A percentile compares a stretch with the other conserved stretches of the same genome.
Conservation (phyloP, 108 stramenopile genomes). For the Cylindrotheca closterium region DNA sequence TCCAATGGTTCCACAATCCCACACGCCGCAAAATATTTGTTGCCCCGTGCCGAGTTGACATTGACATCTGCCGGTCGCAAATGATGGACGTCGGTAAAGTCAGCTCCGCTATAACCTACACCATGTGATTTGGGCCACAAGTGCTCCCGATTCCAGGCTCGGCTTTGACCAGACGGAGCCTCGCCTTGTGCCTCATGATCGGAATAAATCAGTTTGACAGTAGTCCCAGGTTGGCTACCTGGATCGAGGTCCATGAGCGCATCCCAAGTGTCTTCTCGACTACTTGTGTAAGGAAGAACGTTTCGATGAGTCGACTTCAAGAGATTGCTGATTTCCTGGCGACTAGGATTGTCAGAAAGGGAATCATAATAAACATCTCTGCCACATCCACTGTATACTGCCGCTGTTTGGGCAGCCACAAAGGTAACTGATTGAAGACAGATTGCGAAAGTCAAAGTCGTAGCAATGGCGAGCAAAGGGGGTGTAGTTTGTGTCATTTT, state of each 20-base stretch:
- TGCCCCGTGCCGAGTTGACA: conserved; percentile 62
- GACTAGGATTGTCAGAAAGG: neutral
- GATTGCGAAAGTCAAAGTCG: no score
- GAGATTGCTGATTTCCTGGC: neutral
- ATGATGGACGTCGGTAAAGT: conserved; percentile 69
- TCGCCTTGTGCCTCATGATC: conserved; percentile 19
- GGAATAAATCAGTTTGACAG: conserved; percentile 50
- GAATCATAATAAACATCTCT: neutral
- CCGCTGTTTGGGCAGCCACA: no score
- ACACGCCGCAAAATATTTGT: conserved; percentile 53
- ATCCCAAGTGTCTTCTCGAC: conserved; percentile 57
- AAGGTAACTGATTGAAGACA: no score
- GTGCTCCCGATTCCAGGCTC: conserved; percentile 84
- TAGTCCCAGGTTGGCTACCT: conserved; percentile 17
- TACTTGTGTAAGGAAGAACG: conserved; percentile 52
- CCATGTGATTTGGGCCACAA: conserved; percentile 61
- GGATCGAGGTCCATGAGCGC: conserved; percentile 57
- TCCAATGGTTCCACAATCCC: neutral
- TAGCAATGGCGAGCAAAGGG: no score
- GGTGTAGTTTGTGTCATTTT: no score
- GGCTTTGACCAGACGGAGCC: conserved; percentile 25
- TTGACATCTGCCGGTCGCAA: conserved; percentile 63
- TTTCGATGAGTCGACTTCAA: conserved; percentile 40
- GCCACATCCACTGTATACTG: neutral
- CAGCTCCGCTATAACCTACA: conserved; percentile 40